These are phyloP conservation scores for Colletotrichum sp. DNA, from an alignment of 2,329 filamentous ascomycete species.

Conservation along the genomic window DNA sequence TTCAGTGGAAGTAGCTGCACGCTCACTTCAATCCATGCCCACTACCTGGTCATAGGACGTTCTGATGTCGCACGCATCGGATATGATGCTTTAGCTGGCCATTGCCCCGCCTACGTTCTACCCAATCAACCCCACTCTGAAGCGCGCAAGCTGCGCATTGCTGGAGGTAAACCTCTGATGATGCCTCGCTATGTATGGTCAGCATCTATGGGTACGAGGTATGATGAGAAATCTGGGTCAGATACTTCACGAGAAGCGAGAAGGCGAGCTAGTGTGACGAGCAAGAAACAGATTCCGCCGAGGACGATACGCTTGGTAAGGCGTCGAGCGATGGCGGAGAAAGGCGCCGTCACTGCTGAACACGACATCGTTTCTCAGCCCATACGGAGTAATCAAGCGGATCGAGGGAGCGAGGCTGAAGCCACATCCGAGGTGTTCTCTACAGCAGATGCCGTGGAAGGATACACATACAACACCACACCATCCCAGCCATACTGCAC, in stretches of 20 bases:
- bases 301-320: rapidly evolving
- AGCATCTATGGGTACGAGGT: not conserved
- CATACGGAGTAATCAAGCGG: not conserved
- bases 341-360: not conserved
- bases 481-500: not conserved
- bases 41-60: not conserved
- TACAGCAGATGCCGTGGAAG: not conserved
- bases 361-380: not conserved
- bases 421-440: not conserved
- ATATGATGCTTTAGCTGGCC: not conserved
- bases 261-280: not conserved
- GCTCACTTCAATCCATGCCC: not conserved
- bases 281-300: not conserved
- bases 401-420: not conserved
- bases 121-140: not conserved
- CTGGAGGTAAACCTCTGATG: not conserved
- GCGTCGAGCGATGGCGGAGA: not conserved
- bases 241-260: not conserved
- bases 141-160: not conserved
- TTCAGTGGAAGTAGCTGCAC: not conserved
- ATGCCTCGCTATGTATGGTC: not conserved
- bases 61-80: not conserved
- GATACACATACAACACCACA: not conserved
- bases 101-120: not conserved
- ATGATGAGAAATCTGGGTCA: not conserved